Base-by-base conservation (phyloP, 2,329 filamentous ascomycete species). In the Ceratocystis diversiconidia region DNA sequence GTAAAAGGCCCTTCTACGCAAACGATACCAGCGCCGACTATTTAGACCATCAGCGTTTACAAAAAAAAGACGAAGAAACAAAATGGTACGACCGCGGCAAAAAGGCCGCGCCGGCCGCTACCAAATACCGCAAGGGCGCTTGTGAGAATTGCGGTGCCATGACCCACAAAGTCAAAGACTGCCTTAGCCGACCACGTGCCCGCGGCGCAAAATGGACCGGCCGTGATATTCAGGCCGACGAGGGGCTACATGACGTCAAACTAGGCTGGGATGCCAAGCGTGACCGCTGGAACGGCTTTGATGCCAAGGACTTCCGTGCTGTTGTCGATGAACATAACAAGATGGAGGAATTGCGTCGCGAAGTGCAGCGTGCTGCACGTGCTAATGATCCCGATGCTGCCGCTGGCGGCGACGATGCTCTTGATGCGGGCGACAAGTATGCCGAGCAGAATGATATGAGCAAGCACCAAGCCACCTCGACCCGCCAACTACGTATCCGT, bases 121-220 rank as follows among this genome's bases (percentile, higher is more conserved):
- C 94, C 70, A 99, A 96, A 73, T 99, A 89, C 74, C 89, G 95
- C 70, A 99, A 97, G 78, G 94, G 95, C 73, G 92, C 94, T 64
- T 99, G 94, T 77, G 92, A 97, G 76, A 99, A 99, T 77, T 99
- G 94, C 78, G 94, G 94, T 72, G 87, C 91, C 66, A 95, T 97
- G 89, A 91, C 89, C 69, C 94, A 99, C 77, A 95, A 95, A 77
- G 88, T 85, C 63, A 96, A 95, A 73, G 92, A 97, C 73, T 99
- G 94, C 73, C 77, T 99, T 62, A 90, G 87, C 72, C 83, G 94
- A 64, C 94, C 92, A 36, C 84, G 94, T 67, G 95, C 95, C 63
- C 85, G 87, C 66, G 92, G 94, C 69, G 94, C 94, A 10, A 91
- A 87, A 73, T 96, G 88, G 85, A 95, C 92, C 0, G 94, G 94